Evolutionary conservation across 2,329 filamentous ascomycete species (phyloP).

Genomic region (Chalara sp.): DNA sequence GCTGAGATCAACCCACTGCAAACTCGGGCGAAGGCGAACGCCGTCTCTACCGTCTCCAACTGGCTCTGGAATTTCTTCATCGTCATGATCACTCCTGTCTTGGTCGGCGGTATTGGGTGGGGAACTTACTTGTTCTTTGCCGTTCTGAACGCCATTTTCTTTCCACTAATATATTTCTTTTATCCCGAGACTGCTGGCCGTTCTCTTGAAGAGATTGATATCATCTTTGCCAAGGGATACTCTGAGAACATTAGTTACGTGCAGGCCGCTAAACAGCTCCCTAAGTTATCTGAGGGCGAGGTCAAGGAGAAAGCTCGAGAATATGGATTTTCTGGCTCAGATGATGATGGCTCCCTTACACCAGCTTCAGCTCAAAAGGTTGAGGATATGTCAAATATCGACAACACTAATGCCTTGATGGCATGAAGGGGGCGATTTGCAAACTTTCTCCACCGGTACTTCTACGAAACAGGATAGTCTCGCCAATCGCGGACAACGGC

Average conservation of each 20-base stretch:
- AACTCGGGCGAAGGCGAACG: conserved; percentile 57
- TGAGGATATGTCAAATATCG: not conserved
- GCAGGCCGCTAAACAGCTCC: conserved; percentile 48
- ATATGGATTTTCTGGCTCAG: conserved; percentile 22
- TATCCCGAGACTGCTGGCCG: conserved; percentile 45
- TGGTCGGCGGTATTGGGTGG: conserved; percentile 27
- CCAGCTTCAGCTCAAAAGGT: conserved; percentile 15
- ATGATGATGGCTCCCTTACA: conserved; percentile 16
- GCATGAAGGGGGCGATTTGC: not conserved
- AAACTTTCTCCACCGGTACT: no score
- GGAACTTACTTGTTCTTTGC: conserved; percentile 34
- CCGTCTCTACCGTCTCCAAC: conserved; percentile 49
- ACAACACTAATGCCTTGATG: not conserved
- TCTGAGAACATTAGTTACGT: conserved; percentile 55
- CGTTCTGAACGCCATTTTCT: conserved; percentile 29
- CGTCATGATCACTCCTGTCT: conserved; percentile 33
- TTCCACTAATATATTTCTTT: conserved; percentile 32
- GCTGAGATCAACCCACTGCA: conserved; percentile 54
- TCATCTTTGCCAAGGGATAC: conserved; percentile 56
- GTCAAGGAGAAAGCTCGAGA: conserved; percentile 35
- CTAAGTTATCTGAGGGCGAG: conserved; percentile 42
- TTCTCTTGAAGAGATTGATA: conserved; percentile 62
- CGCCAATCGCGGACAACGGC: no score
- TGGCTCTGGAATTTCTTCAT: conserved; percentile 50
- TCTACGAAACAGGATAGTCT: no score